Evolutionary conservation across 2,329 filamentous ascomycete genomes (phyloP).

Genomic region (Penicillium occitanis): DNA sequence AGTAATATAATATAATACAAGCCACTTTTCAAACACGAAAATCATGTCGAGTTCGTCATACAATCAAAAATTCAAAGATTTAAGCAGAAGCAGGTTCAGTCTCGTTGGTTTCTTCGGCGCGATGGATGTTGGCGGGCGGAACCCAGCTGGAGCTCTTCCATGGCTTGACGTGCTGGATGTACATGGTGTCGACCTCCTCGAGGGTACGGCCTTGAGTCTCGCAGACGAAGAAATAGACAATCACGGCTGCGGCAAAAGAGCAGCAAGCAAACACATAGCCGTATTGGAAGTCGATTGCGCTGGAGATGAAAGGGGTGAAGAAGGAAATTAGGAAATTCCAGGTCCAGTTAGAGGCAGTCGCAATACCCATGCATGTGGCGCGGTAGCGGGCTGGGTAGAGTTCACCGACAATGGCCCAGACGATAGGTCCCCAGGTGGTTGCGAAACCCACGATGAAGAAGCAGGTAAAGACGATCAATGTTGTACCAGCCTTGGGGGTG

Average conservation of each 20-base stretch:
- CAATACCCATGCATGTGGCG: constrained; percentile 74
- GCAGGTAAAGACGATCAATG: constrained; percentile 71
- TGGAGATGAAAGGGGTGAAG: constrained; percentile 77
- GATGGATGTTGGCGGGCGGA: constrained; percentile 28
- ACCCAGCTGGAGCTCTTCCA: constrained; percentile 59
- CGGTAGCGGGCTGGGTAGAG: constrained; percentile 53
- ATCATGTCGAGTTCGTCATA: not conserved
- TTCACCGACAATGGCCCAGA: constrained; percentile 49
- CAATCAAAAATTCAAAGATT: not conserved
- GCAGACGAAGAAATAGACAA: constrained; percentile 77
- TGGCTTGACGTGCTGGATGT: constrained; percentile 63
- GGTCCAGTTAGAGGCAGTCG: constrained; percentile 74
- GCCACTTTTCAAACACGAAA: not conserved
- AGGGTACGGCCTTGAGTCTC: constrained; percentile 71
- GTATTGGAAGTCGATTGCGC: constrained; percentile 70
- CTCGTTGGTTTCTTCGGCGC: not conserved
- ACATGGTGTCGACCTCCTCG: constrained; percentile 80
- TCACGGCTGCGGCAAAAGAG: constrained; percentile 61
- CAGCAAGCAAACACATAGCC: constrained; percentile 77
- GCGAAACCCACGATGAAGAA: constrained; percentile 75
- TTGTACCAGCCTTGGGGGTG: constrained; percentile 56
- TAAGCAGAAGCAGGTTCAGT: not conserved
- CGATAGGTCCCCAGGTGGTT: constrained; percentile 66
- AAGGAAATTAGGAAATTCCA: constrained; percentile 77
- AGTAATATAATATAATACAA: not conserved